Conservation (phyloP, 345 rosid species). For the Arabidopsis arenosa region DNA sequence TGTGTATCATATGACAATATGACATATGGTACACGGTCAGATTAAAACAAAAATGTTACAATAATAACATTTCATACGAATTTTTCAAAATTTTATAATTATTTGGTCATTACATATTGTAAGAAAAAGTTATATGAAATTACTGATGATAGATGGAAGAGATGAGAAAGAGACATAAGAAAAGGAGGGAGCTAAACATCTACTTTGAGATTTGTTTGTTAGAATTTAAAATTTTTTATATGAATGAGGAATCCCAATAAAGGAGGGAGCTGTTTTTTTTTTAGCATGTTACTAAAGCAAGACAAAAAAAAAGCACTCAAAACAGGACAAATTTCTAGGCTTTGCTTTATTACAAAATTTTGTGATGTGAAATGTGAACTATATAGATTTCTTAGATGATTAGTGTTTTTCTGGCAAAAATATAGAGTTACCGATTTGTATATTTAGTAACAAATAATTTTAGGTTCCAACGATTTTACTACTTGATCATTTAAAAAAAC, state of each 20-base stretch:
- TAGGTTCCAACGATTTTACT: not conserved
- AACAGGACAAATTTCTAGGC: conserved; percentile 53
- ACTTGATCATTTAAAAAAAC: not conserved
- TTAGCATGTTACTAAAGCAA: conserved; percentile 86
- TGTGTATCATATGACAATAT: not conserved
- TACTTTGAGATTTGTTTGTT: conserved; percentile 7
- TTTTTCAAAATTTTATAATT: not conserved
- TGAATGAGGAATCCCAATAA: conserved; percentile 80
- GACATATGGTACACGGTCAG: not conserved
- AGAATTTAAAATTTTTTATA: not conserved
- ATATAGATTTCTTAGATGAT: conserved; percentile 7
- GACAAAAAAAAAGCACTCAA: conserved; percentile 64
- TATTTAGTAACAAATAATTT: not conserved
- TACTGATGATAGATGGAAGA: not conserved
- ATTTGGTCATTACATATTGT: not conserved
- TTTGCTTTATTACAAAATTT: conserved; percentile 36
- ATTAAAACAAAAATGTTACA: not conserved
- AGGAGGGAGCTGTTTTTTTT: conserved; percentile 50
- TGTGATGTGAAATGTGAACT: not conserved
- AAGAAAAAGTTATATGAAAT: not conserved
- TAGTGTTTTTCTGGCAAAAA: not conserved
- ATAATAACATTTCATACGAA: not conserved
- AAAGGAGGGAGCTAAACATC: conserved; percentile 4
- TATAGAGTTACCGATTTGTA: not conserved
- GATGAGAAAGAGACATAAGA: not conserved